Evolutionary conservation across 148 eudicot genomes (phyloP).

Genomic region (Persicaria maculosa): DNA sequence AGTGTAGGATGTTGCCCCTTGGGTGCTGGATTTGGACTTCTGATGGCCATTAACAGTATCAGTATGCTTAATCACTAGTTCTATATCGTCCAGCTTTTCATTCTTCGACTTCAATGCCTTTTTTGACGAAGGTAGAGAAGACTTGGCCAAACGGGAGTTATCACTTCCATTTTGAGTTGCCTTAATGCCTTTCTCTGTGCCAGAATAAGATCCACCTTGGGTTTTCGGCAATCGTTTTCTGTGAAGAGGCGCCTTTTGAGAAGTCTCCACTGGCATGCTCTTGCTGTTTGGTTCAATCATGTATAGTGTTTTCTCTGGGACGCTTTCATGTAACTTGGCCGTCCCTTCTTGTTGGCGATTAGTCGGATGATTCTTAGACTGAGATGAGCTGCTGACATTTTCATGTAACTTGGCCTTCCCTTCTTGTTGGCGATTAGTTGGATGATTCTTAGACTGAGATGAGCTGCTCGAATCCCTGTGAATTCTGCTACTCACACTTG

Average conservation of each 20-base stretch:
- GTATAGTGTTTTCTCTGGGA: slow-evolving; percentile 33
- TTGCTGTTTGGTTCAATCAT: slow-evolving; percentile 23
- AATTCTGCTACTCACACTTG: slow-evolving; percentile 28
- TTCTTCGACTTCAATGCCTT: neutral
- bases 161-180: slow-evolving; percentile 18
- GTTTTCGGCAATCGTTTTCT: slow-evolving; percentile 14
- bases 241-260: slow-evolving; percentile 1
- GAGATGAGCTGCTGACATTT: slow-evolving; percentile 8
- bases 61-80: neutral
- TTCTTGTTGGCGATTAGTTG: slow-evolving; percentile 14
- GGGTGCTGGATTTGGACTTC: neutral
- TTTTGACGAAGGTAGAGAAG: slow-evolving; percentile 14
- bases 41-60: neutral
- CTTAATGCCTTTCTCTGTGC: slow-evolving; percentile 19
- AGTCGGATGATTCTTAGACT: neutral
- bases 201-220: slow-evolving; percentile 13
- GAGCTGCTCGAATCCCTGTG: slow-evolving; percentile 24
- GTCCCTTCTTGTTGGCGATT: slow-evolving; percentile 17
- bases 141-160: slow-evolving; percentile 7
- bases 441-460: slow-evolving; percentile 20
- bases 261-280: slow-evolving; percentile 10
- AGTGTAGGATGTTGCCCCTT: slow-evolving; percentile 2
- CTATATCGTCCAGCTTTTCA: neutral
- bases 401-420: slow-evolving; percentile 16
- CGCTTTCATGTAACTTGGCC: slow-evolving; percentile 16